A percentile compares a stretch with the other conserved stretches of the same genome.
Conservation (phyloP, 345 rosid genomes). For the Gynandropsis gynandra region DNA sequence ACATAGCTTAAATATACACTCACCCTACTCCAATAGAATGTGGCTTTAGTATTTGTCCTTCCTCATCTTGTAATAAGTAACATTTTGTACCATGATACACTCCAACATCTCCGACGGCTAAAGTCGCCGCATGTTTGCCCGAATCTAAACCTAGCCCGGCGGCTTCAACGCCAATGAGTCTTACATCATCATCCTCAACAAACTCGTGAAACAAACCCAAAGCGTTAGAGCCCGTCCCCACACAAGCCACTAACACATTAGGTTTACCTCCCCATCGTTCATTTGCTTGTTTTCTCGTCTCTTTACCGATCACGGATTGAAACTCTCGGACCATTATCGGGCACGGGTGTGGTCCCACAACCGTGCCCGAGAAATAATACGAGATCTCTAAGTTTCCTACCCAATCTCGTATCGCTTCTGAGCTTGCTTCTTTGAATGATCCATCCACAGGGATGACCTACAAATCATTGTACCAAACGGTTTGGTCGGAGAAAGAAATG, state of each 20-base stretch:
- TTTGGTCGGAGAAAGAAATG: no score
- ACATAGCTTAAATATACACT: no score
- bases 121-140: constrained; percentile 71
- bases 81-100: constrained; percentile 83
- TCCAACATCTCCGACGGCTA: constrained; percentile 69
- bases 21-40: constrained; percentile 69
- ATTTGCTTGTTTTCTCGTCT: constrained; percentile 68
- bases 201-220: constrained; percentile 78
- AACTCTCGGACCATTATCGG: constrained; percentile 77
- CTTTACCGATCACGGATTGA: constrained; percentile 78
- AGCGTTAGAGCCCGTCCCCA: constrained; percentile 85
- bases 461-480: background rate
- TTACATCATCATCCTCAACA: constrained; percentile 48
- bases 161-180: constrained; percentile 76
- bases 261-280: constrained; percentile 88
- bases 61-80: constrained; percentile 64
- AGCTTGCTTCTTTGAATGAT: constrained; percentile 61
- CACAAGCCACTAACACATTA: constrained; percentile 68
- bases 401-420: constrained; percentile 73
- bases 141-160: constrained; percentile 76
- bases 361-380: constrained; percentile 53
- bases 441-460: constrained; percentile 61
- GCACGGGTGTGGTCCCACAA: constrained; percentile 81
- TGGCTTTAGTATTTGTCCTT: constrained; percentile 58
- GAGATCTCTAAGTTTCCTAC: constrained; percentile 35